Base-by-base conservation (phyloP, 2,329 filamentous ascomycete species). In the Cladosporium sp. region DNA sequence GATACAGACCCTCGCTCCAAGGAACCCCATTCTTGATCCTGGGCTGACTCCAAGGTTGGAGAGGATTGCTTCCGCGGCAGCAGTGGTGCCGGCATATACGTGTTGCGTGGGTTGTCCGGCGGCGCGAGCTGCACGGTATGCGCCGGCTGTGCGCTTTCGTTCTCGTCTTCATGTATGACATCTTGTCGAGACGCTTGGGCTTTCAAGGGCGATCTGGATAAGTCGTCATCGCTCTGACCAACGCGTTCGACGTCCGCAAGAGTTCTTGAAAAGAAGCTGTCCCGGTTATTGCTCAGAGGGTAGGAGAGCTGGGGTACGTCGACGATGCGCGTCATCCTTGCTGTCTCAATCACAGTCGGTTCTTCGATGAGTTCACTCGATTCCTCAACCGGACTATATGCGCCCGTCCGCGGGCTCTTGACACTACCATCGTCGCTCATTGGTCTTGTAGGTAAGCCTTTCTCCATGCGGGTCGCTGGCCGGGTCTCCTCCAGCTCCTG, bases 391-490 rank as follows among this genome's bases (percentile, higher is more conserved):
- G 72, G 63, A 49, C 72, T 71, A 20, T 42, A 70, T 62, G 39
- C 75, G 65, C 34, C n/a, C 66, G 25, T 72, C 70, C 52, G 70
- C 63, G 61, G 62, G 30, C 60, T 67, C 20, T 61, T 55, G 15
- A 66, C 42, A 39, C 81, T 84, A 20, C 42, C 40, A 51, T 82
- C 81, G 63, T 84, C 79, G 70, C 88, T 90, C 65, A 86, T 79
- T 19, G 84, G 85, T 59, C 86, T 78, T 61, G 82, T 85, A 34
- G 93, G 93, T 9, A 97, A 79, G 25, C 88, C 88, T 72, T 96
- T 97, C 52, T 84, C 85, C 22, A 40, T 12, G 11, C 42, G 50
- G 65, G 61, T 65, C 19, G 61, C 40, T 19, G 65, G 80, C 69
- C 73, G 81, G 72, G 73, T 75, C 20, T 70, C 68, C n/a, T 85